Evolutionary conservation across 2,329 filamentous ascomycete genomes (phyloP), one percentile per base, ranked within the genome.

Genomic region (Trichophyton simii): DNA sequence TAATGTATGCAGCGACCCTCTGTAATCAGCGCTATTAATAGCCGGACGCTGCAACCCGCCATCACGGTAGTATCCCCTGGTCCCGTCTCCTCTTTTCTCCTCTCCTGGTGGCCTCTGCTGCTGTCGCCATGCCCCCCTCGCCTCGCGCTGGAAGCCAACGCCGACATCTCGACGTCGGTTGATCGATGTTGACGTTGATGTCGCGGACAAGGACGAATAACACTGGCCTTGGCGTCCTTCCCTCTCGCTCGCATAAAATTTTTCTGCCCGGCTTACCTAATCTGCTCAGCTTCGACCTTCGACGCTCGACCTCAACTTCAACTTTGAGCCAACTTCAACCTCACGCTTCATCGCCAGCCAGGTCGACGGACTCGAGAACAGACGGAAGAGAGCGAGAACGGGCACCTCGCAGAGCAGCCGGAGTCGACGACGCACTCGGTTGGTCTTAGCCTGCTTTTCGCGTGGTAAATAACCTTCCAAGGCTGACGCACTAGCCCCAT

Each of bases 401-500:
- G 22, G 9, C 50, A 31, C 31, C 50, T 38, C 34, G 34, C 5
- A 22, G 44, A 48, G 20, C 13, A 52, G 22, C 20, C 8, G 25
- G 46, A 52, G 46, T 13, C 3, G 46, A 9, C 8, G 4, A 25
- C 4, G 20, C 22, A 8, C 46, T 52, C 46, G 46, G 20, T 52
- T 31, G 46, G 20, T 18, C 44, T 25, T 8, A 3, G 22, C 4
- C 28, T 15, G 18, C 13, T 8, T 3, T 28, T 34, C 34, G 25
- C 50, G 50, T 15, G 50, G 50, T 36, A 36, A 55, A 55, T 55
- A 55, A 36, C 52, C 52, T 55, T 55, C 52, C 52, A 55, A 55
- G 52, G 52, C 52, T 55, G 52, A 55, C 52, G 52, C 52, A 55
- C 52, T 38, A 55, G 52, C 52, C 52, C 34, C 52, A 18, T 55